Conservation (phyloP, 2,329 filamentous ascomycete genomes). For the Diaporthe destruens region DNA sequence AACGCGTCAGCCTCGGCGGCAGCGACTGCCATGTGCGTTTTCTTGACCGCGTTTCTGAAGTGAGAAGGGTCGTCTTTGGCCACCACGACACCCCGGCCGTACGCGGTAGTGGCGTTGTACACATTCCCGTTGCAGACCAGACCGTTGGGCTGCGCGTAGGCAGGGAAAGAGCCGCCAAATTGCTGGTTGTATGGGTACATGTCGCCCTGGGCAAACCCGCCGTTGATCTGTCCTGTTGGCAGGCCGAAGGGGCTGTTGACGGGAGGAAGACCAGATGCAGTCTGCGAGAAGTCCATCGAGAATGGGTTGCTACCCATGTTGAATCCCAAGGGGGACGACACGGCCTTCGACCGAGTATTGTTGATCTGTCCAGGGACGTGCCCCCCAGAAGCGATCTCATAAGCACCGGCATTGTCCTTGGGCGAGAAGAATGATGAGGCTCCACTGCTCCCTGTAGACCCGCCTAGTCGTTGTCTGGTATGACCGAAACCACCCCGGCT, state of each 20-base stretch:
- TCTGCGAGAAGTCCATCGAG: constrained; percentile 46
- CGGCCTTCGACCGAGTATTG: constrained; percentile 18
- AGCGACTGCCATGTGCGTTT: constrained; percentile 38
- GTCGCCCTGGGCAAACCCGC: constrained; percentile 32
- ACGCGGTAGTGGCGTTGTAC: constrained; percentile 44
- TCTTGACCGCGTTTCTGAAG: constrained; percentile 44
- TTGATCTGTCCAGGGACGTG: constrained; percentile 6
- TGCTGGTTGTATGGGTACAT: constrained; percentile 30
- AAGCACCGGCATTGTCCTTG: constrained; percentile 17
- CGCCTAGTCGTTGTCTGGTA: constrained; percentile 38
- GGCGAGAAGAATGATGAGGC: constrained; percentile 35
- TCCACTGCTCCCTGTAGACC: constrained; percentile 40
- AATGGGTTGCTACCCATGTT: constrained; percentile 43
- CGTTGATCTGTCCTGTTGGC: constrained; percentile 39
- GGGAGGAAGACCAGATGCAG: constrained; percentile 48
- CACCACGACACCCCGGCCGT: constrained; percentile 41
- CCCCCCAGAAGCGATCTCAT: constrained; percentile 7
- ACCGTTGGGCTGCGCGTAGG: constrained; percentile 34
- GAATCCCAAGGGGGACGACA: constrained; percentile 36
- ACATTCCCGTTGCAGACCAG: constrained; percentile 41
- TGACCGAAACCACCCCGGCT: constrained; percentile 32
- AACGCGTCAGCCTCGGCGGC: constrained; percentile 44
- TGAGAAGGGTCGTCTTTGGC: constrained; percentile 45
- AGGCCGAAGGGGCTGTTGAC: constrained; percentile 51
- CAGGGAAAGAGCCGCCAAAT: constrained; percentile 14